Percentiles rank a stretch among this genome's conserved stretches.
phyloP scores from a whole-genome alignment of 768 basidiomycete species.

The Tephrocybe sp. region DNA sequence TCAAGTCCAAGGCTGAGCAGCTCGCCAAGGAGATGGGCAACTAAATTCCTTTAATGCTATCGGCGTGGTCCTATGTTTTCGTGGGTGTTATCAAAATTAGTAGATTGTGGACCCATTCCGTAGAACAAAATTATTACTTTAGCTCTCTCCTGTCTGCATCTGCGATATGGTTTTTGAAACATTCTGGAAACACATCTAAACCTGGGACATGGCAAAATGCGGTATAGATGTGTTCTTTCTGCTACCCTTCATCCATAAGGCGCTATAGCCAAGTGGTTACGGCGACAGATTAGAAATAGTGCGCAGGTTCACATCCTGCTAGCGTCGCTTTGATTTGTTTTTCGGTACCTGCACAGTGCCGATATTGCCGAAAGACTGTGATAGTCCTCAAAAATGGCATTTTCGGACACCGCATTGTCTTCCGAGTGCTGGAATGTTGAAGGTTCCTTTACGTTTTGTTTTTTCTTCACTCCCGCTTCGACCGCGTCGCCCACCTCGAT shows the following conservation, averaged over 20 bases:
- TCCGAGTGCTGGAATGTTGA: slow-evolving; percentile 13
- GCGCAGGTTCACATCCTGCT: slow-evolving; percentile 2
- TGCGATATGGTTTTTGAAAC: not conserved
- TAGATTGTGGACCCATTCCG: slow-evolving; percentile 12
- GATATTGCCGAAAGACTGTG: slow-evolving; percentile 11
- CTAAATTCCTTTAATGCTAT: slow-evolving; percentile 26
- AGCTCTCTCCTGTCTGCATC: not conserved
- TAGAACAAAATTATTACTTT: slow-evolving; percentile 13
- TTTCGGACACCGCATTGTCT: slow-evolving; percentile 6
- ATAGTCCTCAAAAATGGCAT: slow-evolving; percentile 9
- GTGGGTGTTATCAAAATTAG: slow-evolving; percentile 9
- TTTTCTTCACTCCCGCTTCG: slow-evolving; percentile 2
- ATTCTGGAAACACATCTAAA: too few species aligned
- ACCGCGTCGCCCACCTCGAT: not conserved
- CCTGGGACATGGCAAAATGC: too few species aligned
- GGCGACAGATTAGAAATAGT: slow-evolving; percentile 66
- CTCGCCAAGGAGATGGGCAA: slow-evolving; percentile 90
- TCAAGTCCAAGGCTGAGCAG: slow-evolving; percentile 96
- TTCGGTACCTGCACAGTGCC: slow-evolving; percentile 2
- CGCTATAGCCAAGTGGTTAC: slow-evolving; percentile 71
- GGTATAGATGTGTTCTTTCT: too few species aligned
- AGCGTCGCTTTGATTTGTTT: slow-evolving; percentile 2
- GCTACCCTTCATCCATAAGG: not conserved
- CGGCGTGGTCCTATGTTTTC: slow-evolving; percentile 9
- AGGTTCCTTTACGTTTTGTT: slow-evolving; percentile 3